Base-by-base conservation (phyloP, 2,329 filamentous ascomycete species). In the Bipolaris zeicola region DNA sequence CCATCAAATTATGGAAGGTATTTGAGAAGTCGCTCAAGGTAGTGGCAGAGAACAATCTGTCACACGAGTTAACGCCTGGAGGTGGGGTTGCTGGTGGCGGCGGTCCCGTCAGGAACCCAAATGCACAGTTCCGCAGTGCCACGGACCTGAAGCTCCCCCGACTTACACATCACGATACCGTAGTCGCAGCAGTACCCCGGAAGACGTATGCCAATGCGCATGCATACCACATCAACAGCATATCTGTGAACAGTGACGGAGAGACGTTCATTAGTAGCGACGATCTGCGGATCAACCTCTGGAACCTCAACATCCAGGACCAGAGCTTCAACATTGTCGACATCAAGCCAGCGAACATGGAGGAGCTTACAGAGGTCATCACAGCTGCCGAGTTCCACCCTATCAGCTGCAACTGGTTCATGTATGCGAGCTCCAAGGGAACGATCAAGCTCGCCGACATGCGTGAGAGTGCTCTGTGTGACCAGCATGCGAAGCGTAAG, bases 321-420 rank as follows among this genome's bases (percentile, higher is more conserved):
- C 94, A 98, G 80, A 98, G 95, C 81, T 99, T 99, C 85, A 99
- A 99, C 80, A 99, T 99, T 75, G 95, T 99, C 61, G 95, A 99
- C 77, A 99, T 99, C 83, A 99, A 99, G 79, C 95, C 95, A 7
- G 95, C 95, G 38, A 99, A 99, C 77, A 99, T 99, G 95, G 95
- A 99, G 79, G 95, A 99, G 81, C 83, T 99, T 64, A 99, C 95
- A 0, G 95, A 99, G 78, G 95, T 99, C 67, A 98, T 99, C 74
- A 99, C 95, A 11, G 95, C 95, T 39, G 95, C 95, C 51, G 95
- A 99, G 74, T 99, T 99, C 72, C 95, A 99, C 74, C 95, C 95
- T 5, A 83, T 89, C 71, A 96, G 93, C 82, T 99, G 95, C 84
- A 98, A 99, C 79, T 96, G 92, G 92, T 98, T 99, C 81, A 99